phyloP scores from a whole-genome alignment of 805 yeast genomes.

The Candida nonsorbophila region DNA sequence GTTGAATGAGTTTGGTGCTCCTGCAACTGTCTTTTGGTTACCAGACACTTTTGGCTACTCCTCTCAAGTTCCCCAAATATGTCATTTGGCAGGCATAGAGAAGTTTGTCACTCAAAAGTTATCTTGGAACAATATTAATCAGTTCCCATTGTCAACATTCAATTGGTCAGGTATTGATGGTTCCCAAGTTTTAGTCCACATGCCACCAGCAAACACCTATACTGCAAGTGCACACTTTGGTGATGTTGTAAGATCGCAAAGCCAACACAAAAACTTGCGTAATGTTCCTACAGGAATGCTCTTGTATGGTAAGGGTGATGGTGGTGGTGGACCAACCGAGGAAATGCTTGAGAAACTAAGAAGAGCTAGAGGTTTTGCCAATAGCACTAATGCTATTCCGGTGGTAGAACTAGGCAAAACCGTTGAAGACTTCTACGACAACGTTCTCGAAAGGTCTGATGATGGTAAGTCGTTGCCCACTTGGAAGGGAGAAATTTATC shows the following conservation, averaged over 20 bases:
- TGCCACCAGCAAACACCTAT: conserved; percentile 97
- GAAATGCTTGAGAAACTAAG: conserved; percentile 92
- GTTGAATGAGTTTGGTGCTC: conserved; percentile 69
- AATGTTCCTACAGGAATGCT: conserved; percentile 76
- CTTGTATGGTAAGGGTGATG: conserved; percentile 92
- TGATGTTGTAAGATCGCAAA: conserved; percentile 75
- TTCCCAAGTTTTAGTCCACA: conserved; percentile 87
- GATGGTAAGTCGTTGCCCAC: conserved; percentile 67
- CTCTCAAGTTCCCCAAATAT: conserved; percentile 90
- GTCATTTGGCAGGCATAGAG: conserved; percentile 80
- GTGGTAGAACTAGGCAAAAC: conserved; percentile 72
- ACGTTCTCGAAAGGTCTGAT: conserved; percentile 55
- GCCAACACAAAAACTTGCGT: conserved; percentile 79
- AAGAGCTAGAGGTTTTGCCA: conserved; percentile 82
- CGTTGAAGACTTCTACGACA: conserved; percentile 76
- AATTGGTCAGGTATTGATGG: conserved; percentile 96
- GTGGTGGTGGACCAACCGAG: conserved; percentile 97
- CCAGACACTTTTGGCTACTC: conserved; percentile 98
- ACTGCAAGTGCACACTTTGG: conserved; percentile 93
- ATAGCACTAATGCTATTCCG: conserved; percentile 83
- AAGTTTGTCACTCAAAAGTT: conserved; percentile 88
- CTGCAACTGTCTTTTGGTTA: conserved; percentile 81
- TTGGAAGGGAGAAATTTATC: conserved; percentile 91
- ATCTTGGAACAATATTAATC: conserved; percentile 93
- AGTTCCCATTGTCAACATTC: conserved; percentile 84